Evolutionary conservation across 179 eudicot genomes (phyloP), one percentile per base, ranked within the genome.

Genomic region (Drosera spatulata): DNA sequence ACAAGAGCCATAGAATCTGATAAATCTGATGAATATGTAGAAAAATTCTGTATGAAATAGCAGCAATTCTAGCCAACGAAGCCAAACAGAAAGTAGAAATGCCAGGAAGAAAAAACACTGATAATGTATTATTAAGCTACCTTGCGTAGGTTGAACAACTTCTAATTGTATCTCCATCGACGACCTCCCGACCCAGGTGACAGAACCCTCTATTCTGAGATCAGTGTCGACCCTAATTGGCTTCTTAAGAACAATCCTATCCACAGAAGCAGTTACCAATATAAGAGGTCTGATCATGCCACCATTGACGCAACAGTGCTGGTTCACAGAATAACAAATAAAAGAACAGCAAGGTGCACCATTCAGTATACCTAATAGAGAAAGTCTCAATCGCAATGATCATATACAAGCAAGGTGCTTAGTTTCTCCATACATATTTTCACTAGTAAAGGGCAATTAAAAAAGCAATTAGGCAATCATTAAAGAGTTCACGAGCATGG

Each of bases 151-250:
- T 66, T 89, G 99, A 53, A 72, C 74, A 38, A 93, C 95, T 69
- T 90, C 91, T 10, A 93, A 79, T 74, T 82, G 97, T 78, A 93
- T 85, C 79, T 93, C 99, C 75, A 90, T 93, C 33, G 99, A 89
- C 13, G 99, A 90, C 10, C 89, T 73, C 44, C 99, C 99, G 69
- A 93, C 99, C 99, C 99, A 93, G 56, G 82, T 89, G 39, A 90
- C 95, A 48, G 97, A 86, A 65, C 99, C 99, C 61, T 65, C 79
- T 55, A 90, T 74, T 55, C 65, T 87, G 54, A 93, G 79, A 71
- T 93, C 95, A 65, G 58, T 55, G 60, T 93, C 88, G 56, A 86
- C 93, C 50, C 75, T 79, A 52, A 93, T 83, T 51, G 99, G 88
- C 75, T 83, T 80, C 69, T 86, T 93, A 58, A 93, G 82, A 73